A percentile compares a stretch with the other conserved stretches of the same genome.
Conservation (phyloP, 352 stramenopile species). For the Aphanomyces astaci region DNA sequence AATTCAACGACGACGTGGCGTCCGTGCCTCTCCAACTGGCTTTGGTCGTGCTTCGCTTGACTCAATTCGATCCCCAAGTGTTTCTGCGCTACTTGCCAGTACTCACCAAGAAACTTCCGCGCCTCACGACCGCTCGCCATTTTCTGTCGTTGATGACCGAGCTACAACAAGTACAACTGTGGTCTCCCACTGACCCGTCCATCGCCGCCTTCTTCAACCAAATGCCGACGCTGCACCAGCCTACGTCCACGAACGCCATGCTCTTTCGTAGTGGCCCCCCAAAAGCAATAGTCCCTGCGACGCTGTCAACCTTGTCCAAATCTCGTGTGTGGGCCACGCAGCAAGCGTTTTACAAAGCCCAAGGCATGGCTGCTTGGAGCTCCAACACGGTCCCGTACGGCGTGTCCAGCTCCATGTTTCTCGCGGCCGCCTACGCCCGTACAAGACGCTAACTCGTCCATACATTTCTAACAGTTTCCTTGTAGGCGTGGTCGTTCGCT, state of each 20-base stretch:
- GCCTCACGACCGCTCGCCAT: conserved; percentile 38
- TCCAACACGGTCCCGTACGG: conserved; percentile 62
- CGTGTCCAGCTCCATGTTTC: conserved; percentile 70
- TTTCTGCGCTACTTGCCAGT: conserved; percentile 20
- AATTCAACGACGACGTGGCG: background rate
- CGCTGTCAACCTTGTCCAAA: conserved; percentile 38
- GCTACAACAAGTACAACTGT: background rate
- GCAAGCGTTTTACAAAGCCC: conserved; percentile 71
- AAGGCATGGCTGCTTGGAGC: conserved; percentile 69
- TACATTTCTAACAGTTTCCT: background rate
- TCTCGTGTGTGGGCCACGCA: conserved; percentile 63
- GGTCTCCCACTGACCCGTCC: conserved; percentile 30
- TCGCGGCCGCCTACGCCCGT: conserved; percentile 58
- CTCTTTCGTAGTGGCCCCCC: conserved; percentile 27
- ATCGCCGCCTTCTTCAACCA: conserved; percentile 30
- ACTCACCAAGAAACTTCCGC: conserved; percentile 35
- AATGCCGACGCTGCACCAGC: conserved; percentile 20
- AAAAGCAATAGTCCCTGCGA: conserved; percentile 14
- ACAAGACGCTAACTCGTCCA: conserved; percentile 1
- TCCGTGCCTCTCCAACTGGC: conserved; percentile 59
- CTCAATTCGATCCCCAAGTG: conserved; percentile 53
- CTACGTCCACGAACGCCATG: background rate
- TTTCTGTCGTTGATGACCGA: conserved; percentile 30
- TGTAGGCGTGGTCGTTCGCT: conserved; percentile 35
- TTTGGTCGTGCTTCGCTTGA: conserved; percentile 58